Base-by-base conservation (phyloP, 2,329 filamentous ascomycete species). In the Neonectria hederae region DNA sequence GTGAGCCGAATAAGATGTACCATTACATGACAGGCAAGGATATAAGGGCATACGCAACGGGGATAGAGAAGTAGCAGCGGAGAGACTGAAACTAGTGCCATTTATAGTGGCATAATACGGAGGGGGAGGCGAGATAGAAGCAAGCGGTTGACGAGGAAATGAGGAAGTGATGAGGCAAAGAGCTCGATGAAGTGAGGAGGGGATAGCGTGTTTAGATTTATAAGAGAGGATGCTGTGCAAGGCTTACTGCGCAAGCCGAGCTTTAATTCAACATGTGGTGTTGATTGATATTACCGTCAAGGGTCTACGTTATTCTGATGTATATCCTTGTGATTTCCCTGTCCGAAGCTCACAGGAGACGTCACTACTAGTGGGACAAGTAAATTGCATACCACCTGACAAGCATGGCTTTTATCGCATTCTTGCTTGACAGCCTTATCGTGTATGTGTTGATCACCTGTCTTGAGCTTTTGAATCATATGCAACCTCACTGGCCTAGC, bases 201-300 rank as follows among this genome's bases (percentile, higher is more conserved):
- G 49, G 55, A 52, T 43, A 63, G 53, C 56, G 52, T 52, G 30
- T 53, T 65, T 66, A 61, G 64, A 57, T 58, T 54, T 63, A 58
- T 35, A 42, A 26, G 40, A 54, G 43, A 35, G 64, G 58, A 56
- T 48, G 21, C 38, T 57, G 54, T 57, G 51, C 51, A 32, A 53
- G 48, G 38, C 11, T 55, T 32, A 19, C 21, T 21, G 54, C 49
- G 38, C 59, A 65, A 13, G 28, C 19, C 19, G 49, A 46, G 35
- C 22, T 63, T 22, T 26, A 59, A 30, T 30, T 19, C 26, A 45
- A 42, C 21, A 53, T 40, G 58, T 40, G 28, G 14, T 17, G 28
- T 11, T 55, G 10, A 10, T 22, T 32, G 19, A 14, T 45, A 19
- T 21, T 8, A 13, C 8, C 17, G 5, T 24, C 28, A n/a, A 8